Conservation (phyloP, 2,329 filamentous ascomycete genomes). For the Trichoderma koningiopsis region DNA sequence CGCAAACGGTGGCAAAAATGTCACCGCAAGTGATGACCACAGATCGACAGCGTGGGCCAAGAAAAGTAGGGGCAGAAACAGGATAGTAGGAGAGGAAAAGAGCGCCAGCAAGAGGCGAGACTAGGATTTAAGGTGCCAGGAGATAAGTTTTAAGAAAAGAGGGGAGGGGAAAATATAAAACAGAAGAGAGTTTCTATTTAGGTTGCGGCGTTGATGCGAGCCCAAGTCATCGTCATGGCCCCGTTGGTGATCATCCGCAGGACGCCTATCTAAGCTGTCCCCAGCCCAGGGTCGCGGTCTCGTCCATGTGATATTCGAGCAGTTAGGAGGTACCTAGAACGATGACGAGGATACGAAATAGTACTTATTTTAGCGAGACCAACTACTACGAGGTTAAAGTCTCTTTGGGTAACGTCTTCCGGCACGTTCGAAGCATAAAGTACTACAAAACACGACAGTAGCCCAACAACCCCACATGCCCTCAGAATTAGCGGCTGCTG, state of each 20-base stretch:
- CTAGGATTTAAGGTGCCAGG: neutral
- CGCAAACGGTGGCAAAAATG: constrained; percentile 7
- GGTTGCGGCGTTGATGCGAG: constrained; percentile 12
- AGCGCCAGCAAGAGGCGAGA: neutral
- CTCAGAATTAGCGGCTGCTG: constrained; percentile 5
- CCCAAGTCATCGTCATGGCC: constrained; percentile 10
- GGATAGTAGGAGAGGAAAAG: neutral
- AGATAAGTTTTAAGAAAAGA: neutral
- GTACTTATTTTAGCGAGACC: rapidly evolving
- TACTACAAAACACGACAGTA: constrained; percentile 2
- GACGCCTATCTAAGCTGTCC: neutral
- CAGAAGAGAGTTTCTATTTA: neutral
- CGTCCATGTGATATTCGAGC: constrained; percentile 17
- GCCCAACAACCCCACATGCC: constrained; percentile 17
- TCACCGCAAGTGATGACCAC: neutral
- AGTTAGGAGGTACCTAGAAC: neutral
- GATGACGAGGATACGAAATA: neutral
- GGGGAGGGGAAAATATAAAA: neutral
- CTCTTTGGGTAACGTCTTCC: neutral
- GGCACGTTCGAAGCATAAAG: neutral
- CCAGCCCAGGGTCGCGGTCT: constrained; percentile 4
- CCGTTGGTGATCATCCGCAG: constrained; percentile 24
- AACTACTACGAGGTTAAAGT: neutral
- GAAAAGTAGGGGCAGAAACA: neutral
- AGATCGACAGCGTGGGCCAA: constrained; percentile 3